Percentiles rank a stretch among this genome's conserved stretches.
These are phyloP conservation scores for Pythium brassicae DNA, from an alignment of 352 stramenopile species.

Conservation along the genomic window DNA sequence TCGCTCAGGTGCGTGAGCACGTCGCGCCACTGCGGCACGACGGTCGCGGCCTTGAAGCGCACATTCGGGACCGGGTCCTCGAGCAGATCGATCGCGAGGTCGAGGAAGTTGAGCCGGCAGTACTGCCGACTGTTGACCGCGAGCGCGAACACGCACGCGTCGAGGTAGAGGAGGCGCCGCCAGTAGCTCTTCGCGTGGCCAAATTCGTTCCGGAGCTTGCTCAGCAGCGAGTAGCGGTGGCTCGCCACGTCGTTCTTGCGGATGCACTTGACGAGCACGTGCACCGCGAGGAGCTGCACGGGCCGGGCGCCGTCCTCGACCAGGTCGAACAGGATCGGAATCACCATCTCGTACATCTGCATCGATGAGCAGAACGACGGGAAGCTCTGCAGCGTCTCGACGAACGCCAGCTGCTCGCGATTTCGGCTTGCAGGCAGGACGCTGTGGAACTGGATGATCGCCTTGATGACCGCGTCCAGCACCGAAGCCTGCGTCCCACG, in stretches of 20 bases:
- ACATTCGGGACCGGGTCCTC: constrained; percentile 76
- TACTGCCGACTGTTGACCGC: constrained; percentile 72
- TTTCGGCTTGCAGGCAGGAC: constrained; percentile 59
- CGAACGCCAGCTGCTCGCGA: constrained; percentile 62
- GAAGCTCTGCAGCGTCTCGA: constrained; percentile 60
- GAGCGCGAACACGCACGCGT: constrained; percentile 57
- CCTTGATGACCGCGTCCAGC: constrained; percentile 56
- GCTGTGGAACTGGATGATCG: constrained; percentile 71
- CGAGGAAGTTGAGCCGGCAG: constrained; percentile 68
- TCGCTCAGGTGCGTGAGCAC: constrained; percentile 49
- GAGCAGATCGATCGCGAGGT: constrained; percentile 69
- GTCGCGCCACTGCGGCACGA: constrained; percentile 64
- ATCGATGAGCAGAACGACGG: constrained; percentile 20
- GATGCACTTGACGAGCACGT: constrained; percentile 64
- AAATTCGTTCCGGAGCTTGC: constrained; percentile 64
- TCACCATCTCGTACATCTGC: constrained; percentile 32
- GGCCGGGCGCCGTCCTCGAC: constrained; percentile 72
- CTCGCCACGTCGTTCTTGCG: constrained; percentile 60
- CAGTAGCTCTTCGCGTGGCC: constrained; percentile 73
- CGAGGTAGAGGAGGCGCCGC: constrained; percentile 68
- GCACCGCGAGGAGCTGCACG: constrained; percentile 63
- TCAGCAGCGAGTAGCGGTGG: constrained; percentile 68
- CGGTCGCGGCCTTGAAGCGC: constrained; percentile 58
- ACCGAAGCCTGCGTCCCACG: constrained; percentile 26
- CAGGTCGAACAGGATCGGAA: constrained; percentile 74